Base-by-base conservation (phyloP, 106 monocot species). In the Apostasia ramifera region DNA sequence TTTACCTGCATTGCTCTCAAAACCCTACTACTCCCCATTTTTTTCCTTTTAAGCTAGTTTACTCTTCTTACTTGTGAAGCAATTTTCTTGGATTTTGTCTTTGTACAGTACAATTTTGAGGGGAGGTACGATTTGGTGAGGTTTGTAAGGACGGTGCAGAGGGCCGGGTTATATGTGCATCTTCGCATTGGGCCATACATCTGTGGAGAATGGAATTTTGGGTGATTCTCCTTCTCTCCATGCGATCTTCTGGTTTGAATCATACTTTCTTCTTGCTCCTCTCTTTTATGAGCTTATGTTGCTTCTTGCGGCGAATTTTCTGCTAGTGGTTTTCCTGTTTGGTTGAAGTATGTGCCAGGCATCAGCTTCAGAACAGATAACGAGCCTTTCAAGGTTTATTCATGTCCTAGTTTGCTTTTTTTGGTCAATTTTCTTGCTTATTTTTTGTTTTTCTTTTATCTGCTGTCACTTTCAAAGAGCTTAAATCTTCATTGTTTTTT, bases 321-420 rank as follows among this genome's bases (percentile, higher is more conserved):
- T 73, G 56, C 77, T 56, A 97, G 95, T 43, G 95, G 95, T 15
- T 87, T 97, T 68, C 95, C 95, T 74, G 92, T 97, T 68, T 97
- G 95, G 95, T 79, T 97, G 69, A 97, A 97, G 77, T 97, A 92
- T 83, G 92, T 97, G 63, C 92, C 95, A 65, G 92, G 95, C 43
- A 87, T 97, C 74, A 92, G 92, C 81, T 97, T 97, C 80, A 92
- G 95, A 83, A 97, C 95, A 40, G 92, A 97, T 59, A 97, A 97
- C 53, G 92, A 85, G 61, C 95, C 95, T 57, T 97, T 97, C 79
- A 97, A 97, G 95, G 95, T 97, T 40, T 41, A 39, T 65, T 73
- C 44, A 12, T 8, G 13, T 47, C 44, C 15, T 47, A 1, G 41
- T 26, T n/a, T 44, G 26, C 26, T 63, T 47, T 43, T 66, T n/a